A percentile compares a stretch with the other conserved stretches of the same genome.
Conservation (phyloP, 305 asterid species). For the Fraxinus floribunda region DNA sequence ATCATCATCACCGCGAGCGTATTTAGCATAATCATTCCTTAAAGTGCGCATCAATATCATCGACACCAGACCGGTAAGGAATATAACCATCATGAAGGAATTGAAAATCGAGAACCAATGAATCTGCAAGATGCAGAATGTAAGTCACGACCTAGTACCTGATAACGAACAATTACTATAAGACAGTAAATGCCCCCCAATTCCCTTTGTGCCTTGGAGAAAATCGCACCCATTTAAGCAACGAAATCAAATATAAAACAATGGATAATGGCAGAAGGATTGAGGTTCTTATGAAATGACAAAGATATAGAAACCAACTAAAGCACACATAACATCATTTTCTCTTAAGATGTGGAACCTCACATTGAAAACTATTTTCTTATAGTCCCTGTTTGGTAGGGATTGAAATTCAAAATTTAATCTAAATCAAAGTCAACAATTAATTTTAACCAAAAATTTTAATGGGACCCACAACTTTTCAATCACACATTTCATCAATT, state of each 20-base stretch:
- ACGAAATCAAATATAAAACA: not conserved
- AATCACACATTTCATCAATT: no score
- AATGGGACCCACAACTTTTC: no score
- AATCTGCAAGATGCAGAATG: conserved; percentile 40
- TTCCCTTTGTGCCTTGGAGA: not conserved
- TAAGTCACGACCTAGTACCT: conserved; percentile 10
- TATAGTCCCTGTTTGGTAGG: not conserved
- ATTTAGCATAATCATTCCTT: conserved; percentile 55
- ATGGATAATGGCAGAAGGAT: not conserved
- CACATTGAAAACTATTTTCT: not conserved
- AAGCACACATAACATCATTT: not conserved
- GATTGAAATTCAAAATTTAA: no score
- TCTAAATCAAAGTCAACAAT: no score
- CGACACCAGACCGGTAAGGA: conserved; percentile 58
- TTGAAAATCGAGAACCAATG: conserved; percentile 67
- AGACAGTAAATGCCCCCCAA: not conserved
- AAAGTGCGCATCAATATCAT: conserved; percentile 51
- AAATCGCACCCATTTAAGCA: conserved; percentile 1
- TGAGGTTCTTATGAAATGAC: not conserved
- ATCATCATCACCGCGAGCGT: conserved; percentile 60
- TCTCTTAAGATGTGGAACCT: not conserved
- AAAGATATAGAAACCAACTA: not conserved
- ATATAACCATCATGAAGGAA: conserved; percentile 68
- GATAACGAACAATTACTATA: conserved; percentile 1
- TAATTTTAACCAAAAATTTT: no score